phyloP scores from a whole-genome alignment of 2,329 filamentous ascomycete species.

The Davidsoniella neocaledoniae region DNA sequence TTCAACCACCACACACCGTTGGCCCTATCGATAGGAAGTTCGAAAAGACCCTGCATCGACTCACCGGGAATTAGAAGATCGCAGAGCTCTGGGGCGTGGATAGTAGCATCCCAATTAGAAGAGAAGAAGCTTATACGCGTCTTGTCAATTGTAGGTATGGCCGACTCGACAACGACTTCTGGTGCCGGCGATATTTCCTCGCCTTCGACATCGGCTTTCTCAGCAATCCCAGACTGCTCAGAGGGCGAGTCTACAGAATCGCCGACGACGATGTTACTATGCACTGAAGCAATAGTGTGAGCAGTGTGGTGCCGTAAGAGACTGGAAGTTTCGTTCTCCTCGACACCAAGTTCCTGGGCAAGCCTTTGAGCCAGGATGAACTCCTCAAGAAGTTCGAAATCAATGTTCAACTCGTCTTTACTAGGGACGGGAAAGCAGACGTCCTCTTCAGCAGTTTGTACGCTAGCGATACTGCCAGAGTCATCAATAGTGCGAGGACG shows the following conservation, averaged over 20 bases:
- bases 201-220: constrained; percentile 25
- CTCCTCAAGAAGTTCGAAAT: constrained; percentile 87
- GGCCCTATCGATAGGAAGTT: constrained; percentile 40
- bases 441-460: constrained; percentile 65
- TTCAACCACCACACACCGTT: constrained; percentile 98
- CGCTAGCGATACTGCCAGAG: constrained; percentile 41
- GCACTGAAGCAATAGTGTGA: constrained; percentile 19
- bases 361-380: constrained; percentile 54
- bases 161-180: not conserved
- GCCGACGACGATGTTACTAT: constrained; percentile 30
- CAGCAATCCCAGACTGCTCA: constrained; percentile 25
- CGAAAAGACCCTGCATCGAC: constrained; percentile 74
- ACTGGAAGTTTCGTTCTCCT: constrained; percentile 14
- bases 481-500: constrained; percentile 46
- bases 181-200: not conserved
- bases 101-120: constrained; percentile 81
- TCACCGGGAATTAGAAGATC: constrained; percentile 81
- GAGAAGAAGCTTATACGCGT: constrained; percentile 96
- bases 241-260: constrained; percentile 39
- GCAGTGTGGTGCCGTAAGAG: constrained; percentile 17
- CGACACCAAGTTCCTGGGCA: constrained; percentile 1
- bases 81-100: constrained; percentile 77
- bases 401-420: constrained; percentile 64
- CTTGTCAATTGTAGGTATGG: constrained; percentile 32
- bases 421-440: constrained; percentile 72